Evolutionary conservation across 306 rosid species (phyloP).

Genomic region (Pterocarpus santalinus): DNA sequence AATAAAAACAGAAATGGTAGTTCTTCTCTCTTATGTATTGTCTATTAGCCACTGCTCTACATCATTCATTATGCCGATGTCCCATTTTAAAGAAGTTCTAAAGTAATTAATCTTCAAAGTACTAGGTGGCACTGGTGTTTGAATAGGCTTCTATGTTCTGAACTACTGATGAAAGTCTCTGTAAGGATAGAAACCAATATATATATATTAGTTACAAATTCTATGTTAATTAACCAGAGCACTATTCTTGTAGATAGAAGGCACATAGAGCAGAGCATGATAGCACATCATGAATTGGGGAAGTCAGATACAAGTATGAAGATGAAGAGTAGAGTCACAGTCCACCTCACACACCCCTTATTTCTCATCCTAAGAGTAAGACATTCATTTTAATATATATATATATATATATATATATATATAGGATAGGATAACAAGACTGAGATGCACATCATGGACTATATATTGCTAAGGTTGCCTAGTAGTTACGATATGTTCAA

Average conservation of each 20-base stretch:
- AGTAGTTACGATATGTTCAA: background rate
- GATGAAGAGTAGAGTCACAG: background rate
- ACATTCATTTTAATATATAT: background rate
- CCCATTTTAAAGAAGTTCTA: too few relatives aligned
- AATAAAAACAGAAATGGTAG: background rate
- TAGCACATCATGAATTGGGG: background rate
- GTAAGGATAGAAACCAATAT: background rate
- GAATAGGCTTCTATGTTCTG: background rate
- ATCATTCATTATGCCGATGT: background rate
- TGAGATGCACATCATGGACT: background rate
- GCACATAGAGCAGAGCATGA: background rate
- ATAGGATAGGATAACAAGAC: background rate
- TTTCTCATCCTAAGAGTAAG: background rate
- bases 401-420: too few relatives aligned
- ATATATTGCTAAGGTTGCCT: background rate
- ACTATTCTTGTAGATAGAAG: background rate
- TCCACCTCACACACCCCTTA: background rate
- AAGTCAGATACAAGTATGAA: constrained; percentile 5
- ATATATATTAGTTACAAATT: background rate
- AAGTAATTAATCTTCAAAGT: too few relatives aligned
- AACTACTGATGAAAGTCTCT: background rate
- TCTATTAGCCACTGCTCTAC: background rate
- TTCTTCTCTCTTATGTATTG: background rate
- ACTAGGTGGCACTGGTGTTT: background rate
- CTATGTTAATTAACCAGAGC: background rate